These are phyloP conservation scores for Amanita pallidorosea DNA, from an alignment of 768 basidiomycete genomes.

Conservation along the genomic window DNA sequence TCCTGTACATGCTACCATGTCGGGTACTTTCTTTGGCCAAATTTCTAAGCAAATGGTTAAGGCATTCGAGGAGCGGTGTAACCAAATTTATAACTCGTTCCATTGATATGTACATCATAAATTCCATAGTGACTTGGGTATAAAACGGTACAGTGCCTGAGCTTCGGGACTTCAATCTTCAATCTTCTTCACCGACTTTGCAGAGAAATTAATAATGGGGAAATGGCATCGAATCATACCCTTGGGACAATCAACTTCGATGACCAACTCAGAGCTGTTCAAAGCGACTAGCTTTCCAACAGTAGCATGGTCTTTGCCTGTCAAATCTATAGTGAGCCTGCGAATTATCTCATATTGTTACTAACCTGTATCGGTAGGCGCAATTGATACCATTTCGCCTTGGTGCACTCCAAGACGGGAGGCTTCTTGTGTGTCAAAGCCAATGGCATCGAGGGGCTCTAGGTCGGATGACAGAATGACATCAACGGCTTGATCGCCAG, in stretches of 20 bases:
- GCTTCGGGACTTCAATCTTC: too few species aligned
- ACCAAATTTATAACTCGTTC: slow-evolving; percentile 52
- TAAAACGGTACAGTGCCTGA: background rate
- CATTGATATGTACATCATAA: slow-evolving; percentile 7
- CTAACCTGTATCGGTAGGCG: slow-evolving; percentile 39
- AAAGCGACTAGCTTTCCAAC: slow-evolving; percentile 39
- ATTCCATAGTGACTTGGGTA: background rate
- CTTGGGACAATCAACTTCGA: slow-evolving; percentile 32
- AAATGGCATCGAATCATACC: slow-evolving; percentile 41
- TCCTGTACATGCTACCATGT: slow-evolving; percentile 77
- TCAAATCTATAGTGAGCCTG: background rate
- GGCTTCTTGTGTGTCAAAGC: slow-evolving; percentile 36
- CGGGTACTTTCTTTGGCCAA: slow-evolving; percentile 75
- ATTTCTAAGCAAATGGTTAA: slow-evolving; percentile 84
- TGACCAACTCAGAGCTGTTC: slow-evolving; percentile 34
- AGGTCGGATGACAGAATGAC: slow-evolving; percentile 24
- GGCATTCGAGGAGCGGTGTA: slow-evolving; percentile 84
- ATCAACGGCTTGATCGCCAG: slow-evolving; percentile 31
- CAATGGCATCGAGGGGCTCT: slow-evolving; percentile 28
- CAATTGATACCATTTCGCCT: slow-evolving; percentile 27
- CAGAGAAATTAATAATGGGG: slow-evolving; percentile 32
- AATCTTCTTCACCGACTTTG: slow-evolving; percentile 10
- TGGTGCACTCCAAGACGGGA: slow-evolving; percentile 26
- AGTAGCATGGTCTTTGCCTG: slow-evolving; percentile 32
- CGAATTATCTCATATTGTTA: background rate